phyloP scores from a whole-genome alignment of 2,329 filamentous ascomycete genomes.

The Fusarium sp. region DNA sequence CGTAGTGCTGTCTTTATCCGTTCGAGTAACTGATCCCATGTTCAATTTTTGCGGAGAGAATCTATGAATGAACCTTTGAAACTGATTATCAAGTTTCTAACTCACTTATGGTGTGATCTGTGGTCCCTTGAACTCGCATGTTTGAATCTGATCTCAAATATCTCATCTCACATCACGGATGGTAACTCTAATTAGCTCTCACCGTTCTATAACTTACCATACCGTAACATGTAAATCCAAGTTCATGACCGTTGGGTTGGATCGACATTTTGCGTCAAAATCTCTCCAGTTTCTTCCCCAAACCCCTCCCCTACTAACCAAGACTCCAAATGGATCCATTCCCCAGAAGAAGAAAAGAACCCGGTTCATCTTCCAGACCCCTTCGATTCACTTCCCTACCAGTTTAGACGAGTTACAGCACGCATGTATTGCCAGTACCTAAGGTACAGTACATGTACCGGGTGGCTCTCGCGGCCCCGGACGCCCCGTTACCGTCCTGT shows the following conservation, averaged over 20 bases:
- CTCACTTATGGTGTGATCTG: conserved; percentile 3
- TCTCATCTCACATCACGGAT: conserved; percentile 26
- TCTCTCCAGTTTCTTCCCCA: conserved; percentile 8
- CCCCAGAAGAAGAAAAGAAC: conserved; percentile 25
- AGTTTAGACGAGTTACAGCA: conserved; percentile 26
- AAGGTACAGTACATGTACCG: neutral
- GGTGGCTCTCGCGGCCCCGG: conserved; percentile 23
- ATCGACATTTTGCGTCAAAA: conserved; percentile 7
- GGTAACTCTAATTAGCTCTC: neutral
- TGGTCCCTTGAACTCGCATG: conserved; percentile 1
- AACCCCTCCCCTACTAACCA: conserved; percentile 1
- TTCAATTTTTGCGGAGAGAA: neutral
- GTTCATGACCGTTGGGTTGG: neutral
- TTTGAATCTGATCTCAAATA: conserved; percentile 36
- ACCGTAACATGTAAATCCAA: neutral
- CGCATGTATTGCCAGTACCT: conserved; percentile 28
- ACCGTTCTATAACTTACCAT: neutral
- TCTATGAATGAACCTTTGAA: neutral
- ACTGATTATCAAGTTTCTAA: neutral
- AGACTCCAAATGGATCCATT: conserved; percentile 18
- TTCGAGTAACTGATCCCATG: conserved; percentile 23
- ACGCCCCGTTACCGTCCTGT: conserved; percentile 27
- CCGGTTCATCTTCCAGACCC: conserved; percentile 32
- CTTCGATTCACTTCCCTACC: conserved; percentile 29
- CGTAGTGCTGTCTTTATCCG: conserved; percentile 10